A percentile compares a stretch with the other conserved stretches of the same genome.
Conservation (phyloP, 176 grass and related monocot genomes). For the Triticum monococcum region DNA sequence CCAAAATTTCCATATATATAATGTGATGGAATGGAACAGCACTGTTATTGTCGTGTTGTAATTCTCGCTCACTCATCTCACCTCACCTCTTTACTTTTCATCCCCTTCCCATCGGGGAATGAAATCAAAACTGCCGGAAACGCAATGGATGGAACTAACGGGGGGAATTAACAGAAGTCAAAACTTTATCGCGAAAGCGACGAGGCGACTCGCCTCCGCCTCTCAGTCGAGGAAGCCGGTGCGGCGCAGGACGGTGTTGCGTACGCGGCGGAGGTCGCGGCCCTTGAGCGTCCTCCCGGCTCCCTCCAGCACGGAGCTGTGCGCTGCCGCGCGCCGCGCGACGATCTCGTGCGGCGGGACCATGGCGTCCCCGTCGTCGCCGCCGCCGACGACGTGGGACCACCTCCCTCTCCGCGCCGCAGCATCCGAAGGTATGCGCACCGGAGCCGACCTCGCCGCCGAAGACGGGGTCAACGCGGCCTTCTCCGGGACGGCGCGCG, state of each 20-base stretch:
- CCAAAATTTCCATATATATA: conserved; percentile 46
- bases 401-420: conserved; percentile 29
- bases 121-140: conserved; percentile 51
- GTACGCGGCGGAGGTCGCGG: conserved; percentile 60
- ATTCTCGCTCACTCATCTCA: conserved; percentile 41
- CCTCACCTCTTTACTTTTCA: not conserved
- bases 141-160: conserved; percentile 23
- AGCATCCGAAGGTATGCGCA: conserved; percentile 39
- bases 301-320: conserved; percentile 49
- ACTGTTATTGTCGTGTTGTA: conserved; percentile 25
- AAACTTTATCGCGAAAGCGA: conserved; percentile 51
- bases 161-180: not conserved
- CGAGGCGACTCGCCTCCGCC: conserved; percentile 46
- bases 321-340: conserved; percentile 43
- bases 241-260: conserved; percentile 59
- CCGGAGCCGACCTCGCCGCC: conserved; percentile 43
- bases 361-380: conserved; percentile 32
- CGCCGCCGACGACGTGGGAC: not conserved
- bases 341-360: conserved; percentile 55
- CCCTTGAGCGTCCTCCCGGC: conserved; percentile 72
- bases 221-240: conserved; percentile 70
- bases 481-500: conserved; percentile 41
- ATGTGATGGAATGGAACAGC: conserved; percentile 24
- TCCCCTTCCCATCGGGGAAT: conserved; percentile 7
- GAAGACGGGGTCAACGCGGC: not conserved